Evolutionary conservation across 2,329 filamentous ascomycete species (phyloP), one percentile per base, ranked within the genome.

Genomic region (Aspergillus unguis): DNA sequence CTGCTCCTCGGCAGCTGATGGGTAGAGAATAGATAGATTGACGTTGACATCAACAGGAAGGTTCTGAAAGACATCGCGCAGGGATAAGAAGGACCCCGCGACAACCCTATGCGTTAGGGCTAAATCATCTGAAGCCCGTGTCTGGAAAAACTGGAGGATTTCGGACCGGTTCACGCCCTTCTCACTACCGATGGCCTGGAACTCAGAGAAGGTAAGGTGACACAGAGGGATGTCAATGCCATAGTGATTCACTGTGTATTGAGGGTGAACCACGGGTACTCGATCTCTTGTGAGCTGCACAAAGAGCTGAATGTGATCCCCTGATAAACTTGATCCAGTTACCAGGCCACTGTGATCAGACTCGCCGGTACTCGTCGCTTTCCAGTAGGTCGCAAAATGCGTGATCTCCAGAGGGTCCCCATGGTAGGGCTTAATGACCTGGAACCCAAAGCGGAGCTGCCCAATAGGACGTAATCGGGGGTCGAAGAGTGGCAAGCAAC

Each of bases 331-430:
- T 7, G 92, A 97, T 0, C 92, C 94, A 0, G 92, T 97, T 17
- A 99, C 90, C 26, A 97, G 84, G 26, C 90, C 89, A 65, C 83
- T 94, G 26, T 88, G 87, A 43, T 91, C 88, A 46, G 89, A 85
- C 68, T 96, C 90, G 44, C 94, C 82, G 62, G 96, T 91, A 65
- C 91, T 96, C 1, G 94, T 99, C 0, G 92, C 92, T 72, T 97
- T 99, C 94, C 94, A 99, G 72, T 99, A 99, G 0, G 94, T 97
- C 58, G 95, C 94, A 63, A 97, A 99, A 66, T 97, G 92, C 1
- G 94, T 95, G 55, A 99, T 96, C 71, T 99, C 94, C 25, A 99
- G 78, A 3, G 94, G 91, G 55, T 91, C 87, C 6, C 94, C 92
- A 57, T 86, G 85, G 75, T 97, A 99, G 0, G 94, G 94, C 66